Evolutionary conservation across 768 basidiomycete species (phyloP).

Genomic region (Tylopilus rubrobrunneus): DNA sequence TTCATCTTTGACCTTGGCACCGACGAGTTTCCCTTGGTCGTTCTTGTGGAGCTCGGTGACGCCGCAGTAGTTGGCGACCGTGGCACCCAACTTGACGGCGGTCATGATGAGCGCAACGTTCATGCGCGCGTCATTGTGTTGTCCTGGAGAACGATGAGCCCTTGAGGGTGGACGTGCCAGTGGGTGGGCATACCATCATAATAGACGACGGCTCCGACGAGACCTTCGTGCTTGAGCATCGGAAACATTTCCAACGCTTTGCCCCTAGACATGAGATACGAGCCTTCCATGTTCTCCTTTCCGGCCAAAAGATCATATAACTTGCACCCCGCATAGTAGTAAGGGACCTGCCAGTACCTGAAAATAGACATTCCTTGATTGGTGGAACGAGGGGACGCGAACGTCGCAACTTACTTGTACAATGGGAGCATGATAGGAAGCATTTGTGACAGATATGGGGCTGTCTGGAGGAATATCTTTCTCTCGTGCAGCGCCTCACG

Average conservation of each 20-base stretch:
- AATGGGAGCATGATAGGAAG: slow-evolving; percentile 97
- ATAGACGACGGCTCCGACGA: slow-evolving; percentile 94
- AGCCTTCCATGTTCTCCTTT: slow-evolving; percentile 93
- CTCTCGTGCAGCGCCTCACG: slow-evolving; percentile 93
- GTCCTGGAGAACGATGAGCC: slow-evolving; percentile 47
- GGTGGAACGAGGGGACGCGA: neutral
- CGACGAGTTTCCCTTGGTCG: slow-evolving; percentile 55
- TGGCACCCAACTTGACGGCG: slow-evolving; percentile 88
- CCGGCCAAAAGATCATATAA: slow-evolving; percentile 95
- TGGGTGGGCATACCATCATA: slow-evolving; percentile 71
- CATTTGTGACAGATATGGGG: slow-evolving; percentile 89
- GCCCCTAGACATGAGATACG: slow-evolving; percentile 92
- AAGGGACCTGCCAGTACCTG: slow-evolving; percentile 95
- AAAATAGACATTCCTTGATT: slow-evolving; percentile 1
- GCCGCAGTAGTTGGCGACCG: slow-evolving; percentile 85
- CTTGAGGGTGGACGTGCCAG: neutral
- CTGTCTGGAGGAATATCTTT: slow-evolving; percentile 89
- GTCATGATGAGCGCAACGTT: slow-evolving; percentile 94
- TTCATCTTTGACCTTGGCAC: slow-evolving; percentile 74
- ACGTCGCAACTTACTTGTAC: slow-evolving; percentile 62
- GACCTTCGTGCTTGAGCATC: slow-evolving; percentile 88
- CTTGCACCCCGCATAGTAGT: slow-evolving; percentile 94
- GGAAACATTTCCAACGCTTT: slow-evolving; percentile 94
- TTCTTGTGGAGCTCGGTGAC: slow-evolving; percentile 77
- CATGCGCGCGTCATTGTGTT: slow-evolving; percentile 99